Evolutionary conservation across 140 eudicot genomes (phyloP).

Genomic region (Anethum foeniculum): DNA sequence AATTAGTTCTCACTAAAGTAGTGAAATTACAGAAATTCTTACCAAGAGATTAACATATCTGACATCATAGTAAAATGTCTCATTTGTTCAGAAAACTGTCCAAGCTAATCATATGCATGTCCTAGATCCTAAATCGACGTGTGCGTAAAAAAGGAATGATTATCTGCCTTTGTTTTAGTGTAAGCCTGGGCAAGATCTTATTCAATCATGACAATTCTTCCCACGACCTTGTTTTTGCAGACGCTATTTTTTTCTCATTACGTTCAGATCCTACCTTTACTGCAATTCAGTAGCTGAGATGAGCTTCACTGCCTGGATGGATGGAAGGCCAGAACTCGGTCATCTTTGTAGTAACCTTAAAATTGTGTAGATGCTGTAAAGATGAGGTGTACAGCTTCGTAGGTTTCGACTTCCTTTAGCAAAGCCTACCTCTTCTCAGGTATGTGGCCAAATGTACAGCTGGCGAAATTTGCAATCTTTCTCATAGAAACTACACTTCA

Average conservation of each 20-base stretch:
- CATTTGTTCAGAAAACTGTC: neutral
- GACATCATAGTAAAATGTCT: neutral
- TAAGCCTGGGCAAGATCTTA: neutral
- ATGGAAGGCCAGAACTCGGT: conserved; percentile 83
- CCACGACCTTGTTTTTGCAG: conserved; percentile 36
- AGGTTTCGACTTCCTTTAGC: neutral
- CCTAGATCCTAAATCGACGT: neutral
- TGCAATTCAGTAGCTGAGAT: conserved; percentile 35
- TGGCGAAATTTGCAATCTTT: neutral
- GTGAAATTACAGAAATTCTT: neutral
- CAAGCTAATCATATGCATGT: neutral
- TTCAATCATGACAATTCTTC: neutral
- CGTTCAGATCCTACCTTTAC: conserved; percentile 77
- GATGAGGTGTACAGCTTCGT: conserved; percentile 16
- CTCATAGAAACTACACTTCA: neutral
- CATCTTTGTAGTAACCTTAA: conserved; percentile 82
- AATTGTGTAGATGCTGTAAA: conserved; percentile 42
- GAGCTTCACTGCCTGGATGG: conserved; percentile 66
- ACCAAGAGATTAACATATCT: neutral
- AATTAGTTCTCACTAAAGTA: neutral
- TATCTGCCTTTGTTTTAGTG: neutral
- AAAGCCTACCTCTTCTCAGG: neutral
- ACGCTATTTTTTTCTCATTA: conserved; percentile 82
- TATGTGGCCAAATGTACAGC: neutral
- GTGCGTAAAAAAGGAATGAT: neutral